phyloP scores from a whole-genome alignment of 2,329 filamentous ascomycete genomes.

The Pleomassaria siparia region DNA sequence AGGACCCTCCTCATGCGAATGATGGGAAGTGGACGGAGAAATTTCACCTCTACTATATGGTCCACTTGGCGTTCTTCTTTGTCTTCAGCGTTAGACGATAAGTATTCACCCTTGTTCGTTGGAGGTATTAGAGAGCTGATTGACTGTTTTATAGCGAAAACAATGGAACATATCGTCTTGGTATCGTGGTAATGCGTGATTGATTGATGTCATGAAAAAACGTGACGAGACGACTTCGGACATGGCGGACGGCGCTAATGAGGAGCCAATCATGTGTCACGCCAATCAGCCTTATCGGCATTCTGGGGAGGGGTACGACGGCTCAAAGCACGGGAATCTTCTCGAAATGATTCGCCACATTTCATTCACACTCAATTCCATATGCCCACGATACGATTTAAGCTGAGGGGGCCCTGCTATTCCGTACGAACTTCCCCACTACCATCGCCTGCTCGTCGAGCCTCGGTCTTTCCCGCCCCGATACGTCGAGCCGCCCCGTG shows the following conservation, averaged over 20 bases:
- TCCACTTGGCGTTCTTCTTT: neutral
- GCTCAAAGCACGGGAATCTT: neutral
- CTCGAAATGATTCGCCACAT: constrained; percentile 1
- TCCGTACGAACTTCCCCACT: constrained; percentile 12
- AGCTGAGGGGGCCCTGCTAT: constrained; percentile 28
- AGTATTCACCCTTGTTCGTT: neutral
- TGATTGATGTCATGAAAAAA: too few relatives aligned
- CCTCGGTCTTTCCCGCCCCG: constrained; percentile 9
- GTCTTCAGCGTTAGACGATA: neutral
- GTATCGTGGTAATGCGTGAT: too few relatives aligned
- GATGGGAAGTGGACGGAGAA: constrained; percentile 7
- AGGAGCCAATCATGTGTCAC: constrained; percentile 1
- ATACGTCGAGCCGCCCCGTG: constrained; percentile 14
- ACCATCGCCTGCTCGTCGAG: constrained; percentile 9
- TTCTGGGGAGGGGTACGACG: neutral
- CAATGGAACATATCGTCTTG: too few relatives aligned
- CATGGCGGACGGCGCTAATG: neutral
- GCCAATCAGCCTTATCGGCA: constrained; percentile 5
- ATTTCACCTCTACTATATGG: neutral
- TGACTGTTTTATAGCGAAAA: too few relatives aligned
- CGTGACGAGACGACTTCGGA: neutral
- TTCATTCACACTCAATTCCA: constrained; percentile 7
- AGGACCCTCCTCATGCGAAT: constrained; percentile 10
- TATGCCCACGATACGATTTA: constrained; percentile 35
- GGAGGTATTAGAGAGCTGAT: too few relatives aligned